phyloP scores from a whole-genome alignment of 2,329 filamentous ascomycete genomes.

The Aureobasidium lini region DNA sequence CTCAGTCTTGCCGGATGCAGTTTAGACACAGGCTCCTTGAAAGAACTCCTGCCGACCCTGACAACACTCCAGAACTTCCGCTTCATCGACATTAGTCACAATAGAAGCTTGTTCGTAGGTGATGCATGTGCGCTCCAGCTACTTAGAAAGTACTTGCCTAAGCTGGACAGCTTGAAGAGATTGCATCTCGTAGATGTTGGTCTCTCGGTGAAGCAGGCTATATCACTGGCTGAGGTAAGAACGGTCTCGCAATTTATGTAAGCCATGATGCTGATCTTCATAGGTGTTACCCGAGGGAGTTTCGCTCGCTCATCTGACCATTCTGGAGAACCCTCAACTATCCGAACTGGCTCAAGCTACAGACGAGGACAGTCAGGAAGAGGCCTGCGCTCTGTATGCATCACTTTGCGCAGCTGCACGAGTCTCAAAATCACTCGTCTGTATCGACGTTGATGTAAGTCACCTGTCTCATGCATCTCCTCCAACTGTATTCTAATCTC shows the following conservation, averaged over 20 bases:
- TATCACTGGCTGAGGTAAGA: conserved; percentile 67
- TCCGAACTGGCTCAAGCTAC: conserved; percentile 64
- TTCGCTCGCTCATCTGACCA: conserved; percentile 74
- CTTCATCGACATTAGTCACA: conserved; percentile 89
- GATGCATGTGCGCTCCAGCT: conserved; percentile 56
- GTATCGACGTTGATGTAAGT: conserved; percentile 73
- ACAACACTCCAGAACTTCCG: conserved; percentile 64
- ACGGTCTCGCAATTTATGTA: no score
- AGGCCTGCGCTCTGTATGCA: conserved; percentile 88
- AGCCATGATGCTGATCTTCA: neutral
- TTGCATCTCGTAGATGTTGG: conserved; percentile 81
- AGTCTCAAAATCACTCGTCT: conserved; percentile 74
- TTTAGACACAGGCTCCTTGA: conserved; percentile 64
- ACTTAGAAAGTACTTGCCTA: conserved; percentile 76
- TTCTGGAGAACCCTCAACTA: conserved; percentile 73
- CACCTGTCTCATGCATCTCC: neutral
- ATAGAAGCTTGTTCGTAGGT: conserved; percentile 67
- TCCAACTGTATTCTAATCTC: neutral
- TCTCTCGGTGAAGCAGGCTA: conserved; percentile 79
- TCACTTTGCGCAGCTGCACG: conserved; percentile 83
- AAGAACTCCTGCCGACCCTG: conserved; percentile 66
- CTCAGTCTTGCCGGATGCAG: conserved; percentile 83
- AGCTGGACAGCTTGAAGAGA: conserved; percentile 68
- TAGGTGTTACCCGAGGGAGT: conserved; percentile 71
- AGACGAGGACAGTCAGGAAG: conserved; percentile 76